A percentile compares a stretch with the other conserved stretches of the same genome.
phyloP scores from a whole-genome alignment of 73 alveolate genomes.

The Stentor coeruleus region DNA sequence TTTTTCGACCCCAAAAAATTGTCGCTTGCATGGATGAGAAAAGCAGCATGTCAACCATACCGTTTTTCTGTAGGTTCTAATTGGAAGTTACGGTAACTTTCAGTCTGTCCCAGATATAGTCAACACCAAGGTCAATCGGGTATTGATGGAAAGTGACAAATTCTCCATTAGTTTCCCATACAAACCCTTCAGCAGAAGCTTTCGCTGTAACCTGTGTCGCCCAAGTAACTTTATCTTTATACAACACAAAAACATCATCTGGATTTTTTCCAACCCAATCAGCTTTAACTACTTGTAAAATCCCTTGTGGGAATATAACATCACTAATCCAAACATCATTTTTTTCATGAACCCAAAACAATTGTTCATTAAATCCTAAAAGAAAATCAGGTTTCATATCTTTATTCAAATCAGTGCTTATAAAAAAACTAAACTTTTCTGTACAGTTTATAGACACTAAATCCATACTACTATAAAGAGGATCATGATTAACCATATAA shows the following conservation, averaged over 20 bases:
- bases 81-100: neutral
- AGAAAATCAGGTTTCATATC: neutral
- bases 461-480: neutral
- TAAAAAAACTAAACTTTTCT: neutral
- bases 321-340: neutral
- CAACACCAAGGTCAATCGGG: neutral
- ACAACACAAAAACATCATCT: neutral
- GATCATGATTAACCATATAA: neutral
- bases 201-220: neutral
- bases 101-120: neutral
- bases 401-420: neutral
- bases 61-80: neutral
- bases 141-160: neutral
- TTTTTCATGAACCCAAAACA: neutral
- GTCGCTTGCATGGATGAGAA: neutral
- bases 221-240: neutral
- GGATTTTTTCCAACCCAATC: too few relatives aligned
- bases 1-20: conserved; percentile 18
- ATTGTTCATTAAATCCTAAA: neutral
- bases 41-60: neutral
- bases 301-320: neutral
- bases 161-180: neutral
- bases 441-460: neutral
- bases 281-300: neutral
- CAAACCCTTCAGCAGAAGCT: conserved; percentile 8